Percentiles rank a stretch among this genome's conserved stretches.
Conservation (phyloP, 257 asterid species). For the Solanum bukasovii region DNA sequence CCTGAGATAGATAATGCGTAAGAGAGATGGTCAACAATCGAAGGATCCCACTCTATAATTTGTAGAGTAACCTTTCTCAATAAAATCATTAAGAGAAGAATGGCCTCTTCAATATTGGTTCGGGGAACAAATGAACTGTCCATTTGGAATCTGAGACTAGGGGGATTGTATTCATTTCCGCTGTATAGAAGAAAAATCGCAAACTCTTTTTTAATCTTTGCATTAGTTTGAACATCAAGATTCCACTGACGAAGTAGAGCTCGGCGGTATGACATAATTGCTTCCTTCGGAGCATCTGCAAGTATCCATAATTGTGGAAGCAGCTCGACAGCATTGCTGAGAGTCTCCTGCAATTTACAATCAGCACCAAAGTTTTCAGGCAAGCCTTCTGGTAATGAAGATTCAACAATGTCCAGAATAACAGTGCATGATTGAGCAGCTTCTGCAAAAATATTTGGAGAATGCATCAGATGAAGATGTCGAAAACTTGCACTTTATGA, state of each 20-base stretch:
- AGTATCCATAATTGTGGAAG: conserved; percentile 88
- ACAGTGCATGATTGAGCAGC: conserved; percentile 93
- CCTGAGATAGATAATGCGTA: conserved; percentile 76
- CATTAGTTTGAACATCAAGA: conserved; percentile 58
- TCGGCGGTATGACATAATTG: conserved; percentile 70
- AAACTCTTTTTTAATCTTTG: conserved; percentile 73
- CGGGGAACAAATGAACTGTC: conserved; percentile 71
- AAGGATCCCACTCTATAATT: conserved; percentile 76
- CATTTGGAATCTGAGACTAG: conserved; percentile 61
- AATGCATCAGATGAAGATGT: conserved; percentile 8
- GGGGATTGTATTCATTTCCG: conserved; percentile 65
- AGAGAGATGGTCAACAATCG: conserved; percentile 69
- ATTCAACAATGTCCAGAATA: conserved; percentile 85
- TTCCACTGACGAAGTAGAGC: conserved; percentile 83
- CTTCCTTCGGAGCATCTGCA: conserved; percentile 59
- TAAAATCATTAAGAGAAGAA: conserved; percentile 70
- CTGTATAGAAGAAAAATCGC: conserved; percentile 74
- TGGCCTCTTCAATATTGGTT: conserved; percentile 76
- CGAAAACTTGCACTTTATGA: background rate
- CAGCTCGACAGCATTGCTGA: conserved; percentile 70
- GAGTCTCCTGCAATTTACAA: conserved; percentile 81
- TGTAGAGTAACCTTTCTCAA: conserved; percentile 46
- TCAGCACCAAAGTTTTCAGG: conserved; percentile 81
- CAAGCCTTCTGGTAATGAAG: conserved; percentile 80
- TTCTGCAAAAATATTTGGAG: conserved; percentile 58